Evolutionary conservation across 495 filamentous ascomycete genomes (phyloP).

Genomic region (Aspergillus panamensis): DNA sequence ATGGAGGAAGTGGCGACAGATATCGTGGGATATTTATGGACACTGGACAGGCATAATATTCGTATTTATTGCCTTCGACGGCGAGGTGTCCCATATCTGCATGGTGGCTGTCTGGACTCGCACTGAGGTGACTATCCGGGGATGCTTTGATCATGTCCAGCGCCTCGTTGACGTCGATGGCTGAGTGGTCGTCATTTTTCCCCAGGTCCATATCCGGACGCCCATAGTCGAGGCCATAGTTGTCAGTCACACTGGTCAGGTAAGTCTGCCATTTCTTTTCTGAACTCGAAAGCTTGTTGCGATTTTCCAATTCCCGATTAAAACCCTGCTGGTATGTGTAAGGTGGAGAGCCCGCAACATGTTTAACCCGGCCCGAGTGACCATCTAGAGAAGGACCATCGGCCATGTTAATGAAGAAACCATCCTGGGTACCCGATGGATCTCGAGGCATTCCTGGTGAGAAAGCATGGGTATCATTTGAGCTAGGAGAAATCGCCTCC

Average conservation of each 20-base stretch:
- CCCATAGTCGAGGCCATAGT: slow-evolving; percentile 67
- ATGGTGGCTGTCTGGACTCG: slow-evolving; percentile 21
- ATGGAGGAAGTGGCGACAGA: slow-evolving; percentile 62
- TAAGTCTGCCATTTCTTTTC: slow-evolving; percentile 42
- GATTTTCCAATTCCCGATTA: slow-evolving; percentile 4
- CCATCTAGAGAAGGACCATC: slow-evolving; percentile 7
- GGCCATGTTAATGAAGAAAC: slow-evolving; percentile 14
- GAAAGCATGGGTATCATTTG: slow-evolving; percentile 5
- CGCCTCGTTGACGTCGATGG: slow-evolving; percentile 44
- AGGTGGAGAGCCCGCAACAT: not conserved
- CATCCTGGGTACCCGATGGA: slow-evolving; percentile 1
- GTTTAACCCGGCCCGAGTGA: not conserved
- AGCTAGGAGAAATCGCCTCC: slow-evolving; percentile 15
- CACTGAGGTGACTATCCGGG: slow-evolving; percentile 1
- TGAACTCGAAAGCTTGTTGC: slow-evolving; percentile 20
- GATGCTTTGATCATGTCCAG: slow-evolving; percentile 29
- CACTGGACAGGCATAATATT: slow-evolving; percentile 67
- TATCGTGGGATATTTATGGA: slow-evolving; percentile 63
- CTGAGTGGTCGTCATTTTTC: slow-evolving; percentile 64
- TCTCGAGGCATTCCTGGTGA: slow-evolving; percentile 1
- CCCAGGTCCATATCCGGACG: slow-evolving; percentile 64
- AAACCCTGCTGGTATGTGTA: not conserved
- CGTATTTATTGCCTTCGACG: slow-evolving; percentile 4
- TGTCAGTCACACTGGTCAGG: slow-evolving; percentile 40
- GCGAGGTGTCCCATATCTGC: not conserved